Evolutionary conservation across 768 basidiomycete genomes (phyloP), one percentile per base, ranked within the genome.

Genomic region (Boletus edulis): DNA sequence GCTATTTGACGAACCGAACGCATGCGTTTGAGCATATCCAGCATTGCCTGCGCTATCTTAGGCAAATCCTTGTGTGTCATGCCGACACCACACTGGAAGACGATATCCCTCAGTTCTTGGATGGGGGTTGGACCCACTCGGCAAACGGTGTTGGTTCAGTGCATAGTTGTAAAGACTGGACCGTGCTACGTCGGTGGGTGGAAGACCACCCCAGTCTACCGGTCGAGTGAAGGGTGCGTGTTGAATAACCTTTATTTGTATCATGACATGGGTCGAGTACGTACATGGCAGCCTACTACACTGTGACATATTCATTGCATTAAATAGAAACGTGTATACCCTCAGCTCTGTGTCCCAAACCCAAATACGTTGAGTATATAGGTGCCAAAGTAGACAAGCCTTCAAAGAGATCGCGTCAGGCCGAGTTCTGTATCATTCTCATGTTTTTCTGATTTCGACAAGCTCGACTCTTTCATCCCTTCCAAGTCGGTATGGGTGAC

Each of bases 31-130:
- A 62, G 43, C 75, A 77, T 48, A 66, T 70, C 13, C 59, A 71
- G 22, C 76, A 76, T 39, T 76, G 75, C 57, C 57, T 75, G 48
- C 68, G 75, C 15, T 76, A 76, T 56, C 65, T 77, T n/a, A 57
- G 73, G 24, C 74, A 73, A 49, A 62, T 64, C 12, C 61, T 77
- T 40, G 27, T 77, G 6, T 77, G 75, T 41, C 67, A 70, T 10
- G 72, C 74, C 0, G 74, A 76, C 46, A 71, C 72, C 32, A 76
- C 75, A 11, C 59, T 76, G 13, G 75, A 75, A 35, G 67, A 58
- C 4, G 72, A 69, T 45, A 68, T 70, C 12, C 65, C 70, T 2
- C 62, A 68, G 37, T 46, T 62, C 44, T 32, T 51, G 15, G 64
- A 67, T 32, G 62, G 61, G 12, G 47, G n/a, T 48, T 65, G 63